Percentiles rank a stretch among this genome's conserved stretches.
phyloP scores from a whole-genome alignment of 2,329 filamentous ascomycete genomes.

The Alternaria arborescens region DNA sequence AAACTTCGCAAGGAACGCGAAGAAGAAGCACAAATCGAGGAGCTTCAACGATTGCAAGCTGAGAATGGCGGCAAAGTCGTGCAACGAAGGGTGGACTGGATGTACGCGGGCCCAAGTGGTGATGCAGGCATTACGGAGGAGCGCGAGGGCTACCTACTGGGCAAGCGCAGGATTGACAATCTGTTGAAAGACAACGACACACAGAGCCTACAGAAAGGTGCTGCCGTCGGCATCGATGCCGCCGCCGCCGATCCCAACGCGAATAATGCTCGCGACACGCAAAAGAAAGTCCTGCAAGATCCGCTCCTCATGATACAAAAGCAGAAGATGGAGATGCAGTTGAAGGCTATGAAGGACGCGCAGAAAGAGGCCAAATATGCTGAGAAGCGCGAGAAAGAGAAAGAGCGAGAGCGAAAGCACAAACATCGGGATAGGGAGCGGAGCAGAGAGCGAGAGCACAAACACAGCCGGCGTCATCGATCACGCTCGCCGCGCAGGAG shows the following conservation, averaged over 20 bases:
- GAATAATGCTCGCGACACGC: constrained; percentile 80
- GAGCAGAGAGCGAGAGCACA: constrained; percentile 25
- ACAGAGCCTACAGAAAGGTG: constrained; percentile 74
- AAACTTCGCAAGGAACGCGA: constrained; percentile 92
- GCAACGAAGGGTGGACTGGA: constrained; percentile 91
- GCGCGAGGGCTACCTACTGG: constrained; percentile 90
- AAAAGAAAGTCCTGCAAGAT: constrained; percentile 87
- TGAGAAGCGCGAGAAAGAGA: constrained; percentile 46
- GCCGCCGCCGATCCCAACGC: constrained; percentile 64
- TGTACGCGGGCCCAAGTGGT: constrained; percentile 88
- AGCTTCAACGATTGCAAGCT: constrained; percentile 85
- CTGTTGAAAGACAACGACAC: constrained; percentile 79
- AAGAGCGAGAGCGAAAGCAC: constrained; percentile 60
- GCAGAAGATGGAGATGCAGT: constrained; percentile 70
- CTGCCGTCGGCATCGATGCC: constrained; percentile 54
- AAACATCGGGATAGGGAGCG: constrained; percentile 48
- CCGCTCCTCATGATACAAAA: constrained; percentile 92
- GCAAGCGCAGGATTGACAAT: constrained; percentile 89
- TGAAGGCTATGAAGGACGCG: constrained; percentile 70
- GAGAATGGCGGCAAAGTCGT: constrained; percentile 82
- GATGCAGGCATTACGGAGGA: constrained; percentile 77
- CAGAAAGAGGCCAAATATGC: constrained; percentile 51
- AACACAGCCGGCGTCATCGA: constrained; percentile 43
- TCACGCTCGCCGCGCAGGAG: constrained; percentile 48
- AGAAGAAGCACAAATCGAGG: constrained; percentile 91